These are phyloP conservation scores for Ceratobasidium theobromae DNA, from an alignment of 1,284 basidiomycete genomes.

Conservation along the genomic window DNA sequence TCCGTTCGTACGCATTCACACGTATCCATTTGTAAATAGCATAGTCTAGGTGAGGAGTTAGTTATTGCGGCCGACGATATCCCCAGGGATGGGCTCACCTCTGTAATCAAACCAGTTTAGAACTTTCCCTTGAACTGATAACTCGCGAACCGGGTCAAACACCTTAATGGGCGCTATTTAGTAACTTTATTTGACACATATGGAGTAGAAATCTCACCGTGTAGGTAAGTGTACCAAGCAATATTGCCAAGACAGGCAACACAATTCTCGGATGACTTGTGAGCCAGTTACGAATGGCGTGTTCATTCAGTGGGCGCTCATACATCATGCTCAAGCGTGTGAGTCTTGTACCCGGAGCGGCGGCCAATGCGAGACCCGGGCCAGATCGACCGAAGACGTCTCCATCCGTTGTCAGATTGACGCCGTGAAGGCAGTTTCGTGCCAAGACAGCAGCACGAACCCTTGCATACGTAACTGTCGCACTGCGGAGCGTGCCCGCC, in stretches of 20 bases:
- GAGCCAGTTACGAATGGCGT: conserved; percentile 81
- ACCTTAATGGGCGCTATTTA: conserved; percentile 51
- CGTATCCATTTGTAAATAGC: conserved; percentile 67
- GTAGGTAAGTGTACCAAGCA: conserved; percentile 86
- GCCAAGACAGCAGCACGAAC: conserved; percentile 77
- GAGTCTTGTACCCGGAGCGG: conserved; percentile 40
- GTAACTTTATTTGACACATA: neutral
- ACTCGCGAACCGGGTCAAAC: conserved; percentile 86
- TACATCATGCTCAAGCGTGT: conserved; percentile 71
- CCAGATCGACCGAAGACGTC: conserved; percentile 13
- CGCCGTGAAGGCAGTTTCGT: conserved; percentile 82
- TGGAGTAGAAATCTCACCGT: conserved; percentile 56
- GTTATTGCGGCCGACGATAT: neutral
- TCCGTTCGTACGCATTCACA: conserved; percentile 55
- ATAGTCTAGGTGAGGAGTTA: conserved; percentile 55
- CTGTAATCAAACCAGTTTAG: conserved; percentile 79
- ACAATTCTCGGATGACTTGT: conserved; percentile 83
- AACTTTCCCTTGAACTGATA: conserved; percentile 83
- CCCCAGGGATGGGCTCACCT: conserved; percentile 47
- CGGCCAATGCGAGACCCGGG: conserved; percentile 37
- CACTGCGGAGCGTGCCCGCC: conserved; percentile 66
- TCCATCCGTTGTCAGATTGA: conserved; percentile 48
- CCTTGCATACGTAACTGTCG: conserved; percentile 62
- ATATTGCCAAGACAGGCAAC: conserved; percentile 81
- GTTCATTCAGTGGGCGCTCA: conserved; percentile 72